Evolutionary conservation across 495 filamentous ascomycete genomes (phyloP), one percentile per base, ranked within the genome.

Genomic region (Cercophora scortea): DNA sequence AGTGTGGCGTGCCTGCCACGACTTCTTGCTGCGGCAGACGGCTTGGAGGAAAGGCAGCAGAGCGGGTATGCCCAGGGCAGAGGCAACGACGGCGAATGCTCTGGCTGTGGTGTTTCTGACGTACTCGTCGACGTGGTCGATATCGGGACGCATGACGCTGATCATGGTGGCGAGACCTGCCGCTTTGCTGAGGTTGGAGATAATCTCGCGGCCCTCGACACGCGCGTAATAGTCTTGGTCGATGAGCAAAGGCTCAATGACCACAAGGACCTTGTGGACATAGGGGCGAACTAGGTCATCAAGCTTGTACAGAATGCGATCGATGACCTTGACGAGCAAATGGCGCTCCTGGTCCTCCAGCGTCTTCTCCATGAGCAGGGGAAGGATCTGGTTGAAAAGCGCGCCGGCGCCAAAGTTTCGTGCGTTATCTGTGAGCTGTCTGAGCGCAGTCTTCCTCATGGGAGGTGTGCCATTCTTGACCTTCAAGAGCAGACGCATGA

Each of bases 381-480:
- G 94, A 18, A 99, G 80, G 54, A 99, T 97, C 69, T 99, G 94
- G 69, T 96, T 95, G 75, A 99, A 99, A 8, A 97, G 79, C 32
- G 94, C 79, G 0, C 89, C 92, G 34, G 94, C 90, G 43, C 94
- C 94, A 64, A 99, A 97, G 71, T 96, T 89, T 16, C 92, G 84
- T 38, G 94, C 94, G 67, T 96, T 97, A 64, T 99, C 94, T 25
- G 94, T 99, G 47, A 99, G 81, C 63, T 97, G 94, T 68, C 94
- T 86, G 54, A 99, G 80, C n/a, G 94, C 94, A 42, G 94, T 97
- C 78, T 99, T 99, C 71, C 94, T 79, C 94, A 97, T 97, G 3
- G 94, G 91, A 45, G 94, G 94, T 33, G 94, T 97, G 53, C 94
- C 94, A 66, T 99, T 99, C 81, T 99, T 99, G 74, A 99, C 92